Base-by-base conservation (phyloP, 176 grass and related monocot species). In the Musa beccarii region DNA sequence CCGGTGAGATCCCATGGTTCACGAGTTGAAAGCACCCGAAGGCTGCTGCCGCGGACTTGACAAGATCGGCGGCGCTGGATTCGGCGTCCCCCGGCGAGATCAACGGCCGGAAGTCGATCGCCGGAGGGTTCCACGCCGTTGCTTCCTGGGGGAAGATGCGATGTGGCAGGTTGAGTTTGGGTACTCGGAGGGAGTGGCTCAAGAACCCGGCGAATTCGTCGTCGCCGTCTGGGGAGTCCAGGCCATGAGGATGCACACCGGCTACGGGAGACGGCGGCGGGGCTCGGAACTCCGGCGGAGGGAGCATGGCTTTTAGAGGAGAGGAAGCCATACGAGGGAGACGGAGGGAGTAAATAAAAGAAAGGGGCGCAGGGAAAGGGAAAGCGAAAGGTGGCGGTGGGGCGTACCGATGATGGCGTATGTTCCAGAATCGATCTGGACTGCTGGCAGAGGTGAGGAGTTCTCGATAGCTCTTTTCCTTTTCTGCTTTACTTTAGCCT, bases 201-300 rank as follows among this genome's bases (percentile, higher is more conserved):
- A 95, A 50, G 81, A 88, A 91, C 52, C 79, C 80, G 51, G 83
- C 52, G 65, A 91, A 56, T 43, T 90, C 88, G 56, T 91, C 91
- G 17, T 88, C 80, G 2, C 82, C 86, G 53, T 79, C 34, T 1
- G 6, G 21, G 21, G 13, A 16, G 52, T 83, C 63, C 8, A 10
- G 43, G 6, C 53, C 76, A 51, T 67, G 75, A 1, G 79, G 71
- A 3, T 50, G 70, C 0, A 80, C 83, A 9, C 81, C 84, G 17
- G 86, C 83, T 34, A 95, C 81, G 2, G 91, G 91, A 9, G 91
- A 95, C 25, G 91, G 88, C 53, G 91, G 91, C 13, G 85, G 91
- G 15, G 91, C 91, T 13, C 88, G 75, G 72, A 88, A 88, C 69
- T 88, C 88, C 49, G 79, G 83, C 8, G 68, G 80, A 79, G 21